Base-by-base conservation (phyloP, 208 protist genomes). In the Trypanosomatidae sp. region DNA sequence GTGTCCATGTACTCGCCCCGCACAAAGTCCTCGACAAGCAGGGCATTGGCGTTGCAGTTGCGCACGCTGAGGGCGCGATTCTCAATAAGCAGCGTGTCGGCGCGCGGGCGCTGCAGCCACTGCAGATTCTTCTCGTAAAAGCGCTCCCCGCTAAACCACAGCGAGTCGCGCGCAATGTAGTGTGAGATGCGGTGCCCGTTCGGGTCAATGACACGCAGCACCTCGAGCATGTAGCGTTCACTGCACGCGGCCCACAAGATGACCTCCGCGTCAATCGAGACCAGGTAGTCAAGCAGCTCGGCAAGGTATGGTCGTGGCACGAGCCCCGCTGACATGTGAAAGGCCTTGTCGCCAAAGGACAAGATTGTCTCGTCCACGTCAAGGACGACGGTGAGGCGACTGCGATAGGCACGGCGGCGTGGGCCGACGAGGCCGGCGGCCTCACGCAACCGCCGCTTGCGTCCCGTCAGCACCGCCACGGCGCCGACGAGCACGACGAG, bases 331-430 rank as follows among this genome's bases (percentile, higher is more conserved):
- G 81, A 79, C 48, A 89, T 69, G 19, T 78, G 84, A 47, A 85
- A 92, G 0, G 84, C 84, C 64, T 92, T 92, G 54, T 92, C 84
- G 19, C 84, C 79, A 46, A 85, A 92, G n/a, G 84, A 92, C 2
- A 92, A 40, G 38, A 92, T 70, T 15, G 76, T 92, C 56, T 92
- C 84, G 49, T 92, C 84, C n/a, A 92, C 67, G 45, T 92, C 84
- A 15, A 92, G 55, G 13, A 92, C 76, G 8, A 92, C 55, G 6
- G 84, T 92, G 0, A 92, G 63, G 4, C 84, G 75, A 45, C 79
- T 88, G 38, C 57, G 64, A 59, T 86, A 92, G 7, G 54, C 20
- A 51, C 85, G 86, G 42, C 87, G 86, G 22, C 72, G 72, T n/a
- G 76, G 76, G 16, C 84, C 84, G 16, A 92, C 49, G 37, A 92